phyloP scores from a whole-genome alignment of 2,329 filamentous ascomycete genomes.

The Fusarium sarcochroum region DNA sequence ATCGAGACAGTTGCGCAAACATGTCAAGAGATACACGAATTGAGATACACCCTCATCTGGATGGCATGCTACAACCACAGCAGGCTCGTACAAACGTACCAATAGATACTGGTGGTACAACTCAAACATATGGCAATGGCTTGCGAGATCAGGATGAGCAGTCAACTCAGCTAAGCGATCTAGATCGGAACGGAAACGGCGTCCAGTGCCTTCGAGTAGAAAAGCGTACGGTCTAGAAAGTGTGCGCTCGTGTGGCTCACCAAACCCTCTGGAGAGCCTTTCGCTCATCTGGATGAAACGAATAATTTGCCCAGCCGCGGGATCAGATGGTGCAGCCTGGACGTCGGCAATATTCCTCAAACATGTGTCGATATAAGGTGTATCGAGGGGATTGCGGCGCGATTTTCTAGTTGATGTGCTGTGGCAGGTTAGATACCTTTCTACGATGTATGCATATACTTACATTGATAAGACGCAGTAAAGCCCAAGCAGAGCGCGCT shows the following conservation, averaged over 20 bases:
- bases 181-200: conserved; percentile 52
- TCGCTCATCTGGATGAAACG: conserved; percentile 55
- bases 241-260: conserved; percentile 49
- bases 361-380: conserved; percentile 53
- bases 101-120: conserved; percentile 55
- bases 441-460: conserved; percentile 21
- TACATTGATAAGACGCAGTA: conserved; percentile 58
- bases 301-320: conserved; percentile 53
- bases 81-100: conserved; percentile 57
- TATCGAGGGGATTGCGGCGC: conserved; percentile 52
- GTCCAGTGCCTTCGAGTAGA: conserved; percentile 53
- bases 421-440: conserved; percentile 18
- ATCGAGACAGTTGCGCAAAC: conserved; percentile 54
- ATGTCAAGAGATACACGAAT: conserved; percentile 50
- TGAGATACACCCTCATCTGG: conserved; percentile 46
- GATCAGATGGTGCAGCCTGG: conserved; percentile 49
- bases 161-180: conserved; percentile 52
- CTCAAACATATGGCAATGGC: conserved; percentile 40
- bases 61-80: conserved; percentile 51
- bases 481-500: conserved; percentile 56
- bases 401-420: conserved; percentile 57
- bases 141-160: conserved; percentile 19
- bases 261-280: conserved; percentile 52
- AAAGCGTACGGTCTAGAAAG: conserved; percentile 50
- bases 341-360: conserved; percentile 49